Conservation (phyloP, 495 filamentous ascomycete genomes). For the Podospora tetraspora region DNA sequence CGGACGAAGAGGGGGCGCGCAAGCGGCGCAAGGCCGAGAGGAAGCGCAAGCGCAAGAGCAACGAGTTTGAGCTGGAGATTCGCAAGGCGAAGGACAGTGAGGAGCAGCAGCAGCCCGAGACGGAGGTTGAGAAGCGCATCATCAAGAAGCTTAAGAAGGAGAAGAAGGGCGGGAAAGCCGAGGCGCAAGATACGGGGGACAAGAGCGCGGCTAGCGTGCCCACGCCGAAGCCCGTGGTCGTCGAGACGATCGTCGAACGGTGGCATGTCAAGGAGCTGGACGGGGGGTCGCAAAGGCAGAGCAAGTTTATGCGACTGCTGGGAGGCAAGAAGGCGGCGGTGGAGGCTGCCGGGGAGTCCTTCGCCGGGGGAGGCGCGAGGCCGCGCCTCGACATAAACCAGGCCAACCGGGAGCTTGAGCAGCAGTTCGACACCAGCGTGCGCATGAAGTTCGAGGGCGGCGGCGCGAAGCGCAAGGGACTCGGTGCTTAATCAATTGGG, state of each 20-base stretch:
- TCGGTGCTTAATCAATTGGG: slow-evolving; percentile 43
- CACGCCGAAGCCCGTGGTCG: slow-evolving; percentile 5
- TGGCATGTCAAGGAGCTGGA: slow-evolving; percentile 51
- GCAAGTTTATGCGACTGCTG: slow-evolving; percentile 54
- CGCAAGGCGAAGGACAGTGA: neutral
- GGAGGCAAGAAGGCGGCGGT: slow-evolving; percentile 42
- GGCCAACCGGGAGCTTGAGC: slow-evolving; percentile 52
- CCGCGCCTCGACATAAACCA: slow-evolving; percentile 32
- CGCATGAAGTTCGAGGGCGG: slow-evolving; percentile 49
- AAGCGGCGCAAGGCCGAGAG: neutral
- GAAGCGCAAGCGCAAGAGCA: slow-evolving; percentile 17
- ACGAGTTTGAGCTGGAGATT: slow-evolving; percentile 5
- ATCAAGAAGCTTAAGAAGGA: slow-evolving; percentile 14
- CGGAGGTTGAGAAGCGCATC: neutral
- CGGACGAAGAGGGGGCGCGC: neutral
- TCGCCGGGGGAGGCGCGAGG: slow-evolving; percentile 17
- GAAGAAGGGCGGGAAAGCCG: slow-evolving; percentile 1
- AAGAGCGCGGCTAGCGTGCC: neutral
- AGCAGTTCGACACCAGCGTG: slow-evolving; percentile 54
- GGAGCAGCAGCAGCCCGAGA: neutral
- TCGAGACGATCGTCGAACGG: slow-evolving; percentile 29
- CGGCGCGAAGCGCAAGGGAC: slow-evolving; percentile 45
- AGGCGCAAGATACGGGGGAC: neutral
- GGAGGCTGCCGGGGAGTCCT: slow-evolving; percentile 5
- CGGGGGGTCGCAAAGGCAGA: slow-evolving; percentile 46